A percentile compares a stretch with the other conserved stretches of the same genome.
These are phyloP conservation scores for Actinidia arguta DNA, from an alignment of 179 eudicot genomes.

Conservation along the genomic window DNA sequence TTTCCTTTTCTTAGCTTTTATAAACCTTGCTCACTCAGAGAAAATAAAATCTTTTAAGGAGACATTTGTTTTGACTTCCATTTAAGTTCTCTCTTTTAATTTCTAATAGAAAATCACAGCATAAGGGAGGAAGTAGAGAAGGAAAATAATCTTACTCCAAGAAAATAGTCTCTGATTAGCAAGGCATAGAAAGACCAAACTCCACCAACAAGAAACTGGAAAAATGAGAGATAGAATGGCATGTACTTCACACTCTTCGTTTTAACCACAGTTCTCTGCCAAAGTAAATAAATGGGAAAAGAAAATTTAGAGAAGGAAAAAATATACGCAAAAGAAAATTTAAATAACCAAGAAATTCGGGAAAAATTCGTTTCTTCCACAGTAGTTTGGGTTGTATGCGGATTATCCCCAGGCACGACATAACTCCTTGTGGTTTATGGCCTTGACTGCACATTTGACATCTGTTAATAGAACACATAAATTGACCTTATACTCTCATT, in stretches of 20 bases:
- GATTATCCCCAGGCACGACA: no score
- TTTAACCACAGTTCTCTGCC: constrained; percentile 36
- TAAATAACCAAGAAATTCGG: no score
- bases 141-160: constrained; percentile 41
- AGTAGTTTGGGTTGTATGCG: background rate
- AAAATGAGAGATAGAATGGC: constrained; percentile 44
- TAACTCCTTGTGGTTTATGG: no score
- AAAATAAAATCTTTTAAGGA: no score
- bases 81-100: background rate
- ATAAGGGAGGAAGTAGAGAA: background rate
- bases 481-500: no score
- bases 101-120: background rate
- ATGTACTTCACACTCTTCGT: constrained; percentile 39
- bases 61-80: no score
- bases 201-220: constrained; percentile 42
- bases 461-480: no score
- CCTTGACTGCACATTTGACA: no score
- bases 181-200: constrained; percentile 40
- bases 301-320: background rate
- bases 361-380: background rate
- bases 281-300: background rate
- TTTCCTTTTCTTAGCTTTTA: no score
- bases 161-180: constrained; percentile 35
- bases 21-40: no score
- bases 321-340: no score